Base-by-base conservation (phyloP, 192 early-diverging fungal species). In the Rhizophagus clarus region DNA sequence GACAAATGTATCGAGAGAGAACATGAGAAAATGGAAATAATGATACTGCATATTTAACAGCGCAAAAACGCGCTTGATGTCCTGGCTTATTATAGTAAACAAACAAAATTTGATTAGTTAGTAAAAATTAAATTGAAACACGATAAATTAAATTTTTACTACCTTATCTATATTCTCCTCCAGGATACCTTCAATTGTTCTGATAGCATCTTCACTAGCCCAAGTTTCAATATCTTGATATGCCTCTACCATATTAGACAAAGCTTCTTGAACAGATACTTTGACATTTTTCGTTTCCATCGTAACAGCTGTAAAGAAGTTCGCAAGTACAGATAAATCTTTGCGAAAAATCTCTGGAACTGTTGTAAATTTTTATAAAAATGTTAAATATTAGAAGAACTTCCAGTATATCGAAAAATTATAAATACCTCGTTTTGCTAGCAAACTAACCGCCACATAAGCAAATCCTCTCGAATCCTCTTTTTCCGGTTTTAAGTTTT, bases 381-480 rank as follows among this genome's bases (percentile, higher is more conserved):
- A 40, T 5, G 37, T 40, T 40, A 40, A 17, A 10, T 62, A 37
- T n/a, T 17, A 60, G 67, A 31, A 51, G 74, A 47, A 72, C 24
- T 73, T 45, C 20, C 26, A 14, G 6, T 20, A 49, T 68, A 32
- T 31, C 26, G 12, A 11, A 26, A 49, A 74, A 49, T 22, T 62
- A 9, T 9, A 28, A 10, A 70, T 88, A 93, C 92, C 90, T 83
- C 92, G 88, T 72, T 90, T 92, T 0, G 90, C 90, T 17, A 98
- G 82, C 24, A 94, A 78, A 14, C 96, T 94, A 69, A 93, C 87
- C 2, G 95, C 93, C 42, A 96, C 93, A 83, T 95, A 98, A 0
- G 96, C 95, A 74, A 92, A 93, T 9, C 96, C 96, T 26, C 92
- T 90, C 15, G 95, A 81, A 20, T 84, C 83, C n/a, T 94, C 94